Evolutionary conservation across 163 green algal species (phyloP).

Genomic region (Chlamydomonas reinhardtii): DNA sequence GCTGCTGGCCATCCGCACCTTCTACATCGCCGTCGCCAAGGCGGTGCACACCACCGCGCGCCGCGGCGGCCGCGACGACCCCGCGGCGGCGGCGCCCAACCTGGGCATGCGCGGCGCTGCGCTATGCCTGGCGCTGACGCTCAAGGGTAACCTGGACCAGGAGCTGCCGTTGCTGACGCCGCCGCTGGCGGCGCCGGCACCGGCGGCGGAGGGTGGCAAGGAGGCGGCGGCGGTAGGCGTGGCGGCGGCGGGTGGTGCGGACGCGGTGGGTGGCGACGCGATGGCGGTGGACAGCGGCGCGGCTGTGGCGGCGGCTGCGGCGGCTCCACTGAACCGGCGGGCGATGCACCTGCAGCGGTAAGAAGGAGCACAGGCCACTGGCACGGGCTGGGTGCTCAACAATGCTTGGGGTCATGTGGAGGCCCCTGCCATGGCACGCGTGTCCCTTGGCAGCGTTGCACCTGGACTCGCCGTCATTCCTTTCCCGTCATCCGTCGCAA

Average conservation of each 20-base stretch:
- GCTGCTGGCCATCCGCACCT: constrained; percentile 71
- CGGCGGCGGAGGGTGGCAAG: background rate
- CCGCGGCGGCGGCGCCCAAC: constrained; percentile 22
- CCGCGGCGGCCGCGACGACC: constrained; percentile 70
- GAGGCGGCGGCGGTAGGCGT: background rate
- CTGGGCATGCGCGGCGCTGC: constrained; percentile 55
- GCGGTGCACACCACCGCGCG: constrained; percentile 79
- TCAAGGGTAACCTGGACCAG: constrained; percentile 72
- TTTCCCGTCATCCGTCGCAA: too few species aligned
- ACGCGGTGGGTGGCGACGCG: constrained; percentile 1
- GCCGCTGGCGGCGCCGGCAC: background rate
- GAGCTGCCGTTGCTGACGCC: constrained; percentile 29
- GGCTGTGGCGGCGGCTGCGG: background rate
- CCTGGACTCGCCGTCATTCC: too few species aligned
- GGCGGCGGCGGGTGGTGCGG: background rate
- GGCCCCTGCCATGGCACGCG: too few species aligned
- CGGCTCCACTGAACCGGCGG: constrained; percentile 21
- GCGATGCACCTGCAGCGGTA: constrained; percentile 40
- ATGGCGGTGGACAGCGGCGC: constrained; percentile 42
- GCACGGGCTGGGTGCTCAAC: too few species aligned
- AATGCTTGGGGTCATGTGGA: too few species aligned
- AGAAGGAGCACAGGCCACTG: too few species aligned
- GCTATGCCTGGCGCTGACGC: constrained; percentile 67
- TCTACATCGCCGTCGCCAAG: constrained; percentile 84
- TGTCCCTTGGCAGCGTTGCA: too few species aligned